Base-by-base conservation (phyloP, 768 basidiomycete genomes). In the Boletus tomentosulus region DNA sequence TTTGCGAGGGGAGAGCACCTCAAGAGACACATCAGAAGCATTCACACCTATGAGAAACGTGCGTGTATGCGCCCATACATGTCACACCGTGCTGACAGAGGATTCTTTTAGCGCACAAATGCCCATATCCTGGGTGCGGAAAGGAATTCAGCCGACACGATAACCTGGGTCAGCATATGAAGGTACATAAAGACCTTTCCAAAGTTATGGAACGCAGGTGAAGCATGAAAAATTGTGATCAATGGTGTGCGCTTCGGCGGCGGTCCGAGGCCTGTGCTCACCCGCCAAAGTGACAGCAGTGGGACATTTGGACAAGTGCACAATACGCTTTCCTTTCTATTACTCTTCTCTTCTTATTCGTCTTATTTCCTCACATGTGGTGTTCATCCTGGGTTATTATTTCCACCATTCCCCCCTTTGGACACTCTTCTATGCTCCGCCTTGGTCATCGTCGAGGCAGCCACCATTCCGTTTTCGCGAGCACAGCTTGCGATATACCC, bases 41-140 rank as follows among this genome's bases (percentile, higher is more conserved):
- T 95, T 50, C 92, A 95, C 71, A 93, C 92, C 24, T 82, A 93
- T 69, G 92, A 94, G 68, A 93, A 92, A 76, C 92, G 92, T 94
- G 65, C 70, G 90, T 61, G 43, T 27, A 38, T 37, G 16, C 45
- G 13, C 55, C 42, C 30, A 15, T 24, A 3, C 19, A 44, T 37
- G 56, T 44, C 54, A 61, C 57, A 48, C 37, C 47, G 2, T 38
- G 33, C 51, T 54, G 30, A 60, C 60, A 34, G 48, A 56, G 2
- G 48, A 53, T 25, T 50, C 43, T 52, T 34, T 30, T 65, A 93
- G 92, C 92, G 53, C 87, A 87, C 71, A 81, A 81, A 62, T 94
- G 92, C 71, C 84, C 85, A 24, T 83, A 84, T 67, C 85, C 86
- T 31, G 84, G 82, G 13, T 94, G 92, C 65, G 84, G 80, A 50